A percentile compares a stretch with the other conserved stretches of the same genome.
phyloP scores from a whole-genome alignment of 2,329 filamentous ascomycete species.

The Cordyceps javanica region DNA sequence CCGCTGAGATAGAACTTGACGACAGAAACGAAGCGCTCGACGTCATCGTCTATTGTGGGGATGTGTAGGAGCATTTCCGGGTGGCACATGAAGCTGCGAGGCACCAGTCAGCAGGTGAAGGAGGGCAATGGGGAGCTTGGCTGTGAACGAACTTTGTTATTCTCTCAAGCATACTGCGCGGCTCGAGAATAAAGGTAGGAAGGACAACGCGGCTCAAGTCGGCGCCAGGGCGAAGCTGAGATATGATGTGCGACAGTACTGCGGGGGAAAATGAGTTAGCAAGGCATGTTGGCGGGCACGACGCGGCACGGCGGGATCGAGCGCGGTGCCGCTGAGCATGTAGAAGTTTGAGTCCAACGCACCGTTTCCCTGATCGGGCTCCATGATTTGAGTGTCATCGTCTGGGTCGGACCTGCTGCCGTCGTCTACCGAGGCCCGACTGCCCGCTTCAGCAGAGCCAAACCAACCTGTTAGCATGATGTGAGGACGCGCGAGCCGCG shows the following conservation, averaged over 20 bases:
- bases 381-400: constrained; percentile 77
- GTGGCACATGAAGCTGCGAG: constrained; percentile 91
- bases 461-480: constrained; percentile 40
- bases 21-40: constrained; percentile 85
- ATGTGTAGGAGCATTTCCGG: constrained; percentile 91
- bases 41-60: constrained; percentile 78
- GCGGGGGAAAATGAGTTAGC: constrained; percentile 9
- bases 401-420: constrained; percentile 36
- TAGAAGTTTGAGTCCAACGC: constrained; percentile 25
- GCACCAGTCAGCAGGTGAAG: constrained; percentile 3
- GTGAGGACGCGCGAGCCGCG: constrained; percentile 15
- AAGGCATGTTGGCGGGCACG: background rate
- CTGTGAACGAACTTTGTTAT: constrained; percentile 73
- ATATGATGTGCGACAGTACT: constrained; percentile 97
- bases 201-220: constrained; percentile 91
- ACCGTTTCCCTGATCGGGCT: constrained; percentile 94
- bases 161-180: constrained; percentile 93
- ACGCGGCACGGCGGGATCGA: background rate
- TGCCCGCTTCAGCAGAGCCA: constrained; percentile 33
- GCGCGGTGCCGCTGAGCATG: background rate
- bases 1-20: constrained; percentile 98
- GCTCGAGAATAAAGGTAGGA: constrained; percentile 96
- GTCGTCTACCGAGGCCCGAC: constrained; percentile 53
- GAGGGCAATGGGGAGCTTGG: constrained; percentile 5
- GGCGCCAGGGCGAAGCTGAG: constrained; percentile 88